Conservation (phyloP, 768 basidiomycete species). For the Leccinum longicurvipes region DNA sequence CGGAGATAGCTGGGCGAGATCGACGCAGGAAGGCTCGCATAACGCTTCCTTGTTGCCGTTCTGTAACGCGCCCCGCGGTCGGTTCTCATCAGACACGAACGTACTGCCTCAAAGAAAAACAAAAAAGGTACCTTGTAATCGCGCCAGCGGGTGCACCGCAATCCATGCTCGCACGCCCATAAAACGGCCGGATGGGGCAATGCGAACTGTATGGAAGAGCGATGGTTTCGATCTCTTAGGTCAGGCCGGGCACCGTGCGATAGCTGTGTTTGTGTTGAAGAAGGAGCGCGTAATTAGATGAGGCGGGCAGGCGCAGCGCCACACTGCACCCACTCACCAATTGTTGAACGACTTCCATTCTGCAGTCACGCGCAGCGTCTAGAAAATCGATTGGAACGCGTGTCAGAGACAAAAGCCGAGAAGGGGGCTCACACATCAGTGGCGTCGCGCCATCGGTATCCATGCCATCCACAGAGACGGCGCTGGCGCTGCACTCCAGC, state of each 20-base stretch:
- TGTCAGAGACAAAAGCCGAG: not conserved
- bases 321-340: slow-evolving; percentile 55
- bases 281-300: slow-evolving; percentile 4
- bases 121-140: slow-evolving; percentile 51
- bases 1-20: slow-evolving; percentile 26
- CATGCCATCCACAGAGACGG: slow-evolving; percentile 69
- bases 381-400: slow-evolving; percentile 4
- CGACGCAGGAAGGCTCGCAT: slow-evolving; percentile 21
- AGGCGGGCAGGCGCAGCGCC: not conserved
- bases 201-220: slow-evolving; percentile 69
- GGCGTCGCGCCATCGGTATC: slow-evolving; percentile 76
- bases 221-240: slow-evolving; percentile 66
- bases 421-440: slow-evolving; percentile 60
- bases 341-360: slow-evolving; percentile 59
- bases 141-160: slow-evolving; percentile 59
- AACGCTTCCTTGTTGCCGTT: slow-evolving; percentile 31
- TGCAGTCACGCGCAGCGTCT: slow-evolving; percentile 79
- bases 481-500: slow-evolving; percentile 58
- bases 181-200: slow-evolving; percentile 58
- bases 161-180: slow-evolving; percentile 65
- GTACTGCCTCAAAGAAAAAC: not conserved
- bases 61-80: slow-evolving; percentile 14
- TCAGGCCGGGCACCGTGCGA: slow-evolving; percentile 71
- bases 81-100: slow-evolving; percentile 5
- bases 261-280: slow-evolving; percentile 31